Evolutionary conservation across 495 filamentous ascomycete genomes (phyloP), one percentile per base, ranked within the genome.

Genomic region (Mytilinidion resinicola): DNA sequence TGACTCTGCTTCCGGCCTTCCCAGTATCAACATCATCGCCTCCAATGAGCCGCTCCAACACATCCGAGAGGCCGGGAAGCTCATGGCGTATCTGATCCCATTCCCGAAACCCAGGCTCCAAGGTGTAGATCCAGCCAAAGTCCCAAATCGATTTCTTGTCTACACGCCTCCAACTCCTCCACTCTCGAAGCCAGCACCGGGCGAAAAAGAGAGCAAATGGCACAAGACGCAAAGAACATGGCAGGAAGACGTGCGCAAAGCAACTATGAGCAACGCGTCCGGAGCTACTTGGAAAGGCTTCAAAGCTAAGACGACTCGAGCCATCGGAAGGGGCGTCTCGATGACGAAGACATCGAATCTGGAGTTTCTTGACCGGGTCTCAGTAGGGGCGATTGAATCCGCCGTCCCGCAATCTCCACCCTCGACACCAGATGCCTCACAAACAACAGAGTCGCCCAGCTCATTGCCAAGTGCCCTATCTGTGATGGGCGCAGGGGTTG

Each of bases 201-300:
- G 73, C 42, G 69, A 72, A 37, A 74, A 73, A 50, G 73, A 75
- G 59, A 55, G 47, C n/a, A 64, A 69, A 17, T 49, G 72, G 33
- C 73, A 74, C 36, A 74, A 74, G 53, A 59, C 69, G 14, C 71
- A 73, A 57, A 64, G 73, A 8, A 69, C 69, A 61, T 75, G 73
- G 73, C 69, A 75, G 48, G 70, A 69, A 19, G 73, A 74, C 52
- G 72, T 75, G 4, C 71, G 72, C 9, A 63, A 62, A 44, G 73
- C 73, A 5, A 73, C 72, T 42, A 69, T 69, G 11, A 65, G 55
- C 52, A 66, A 69, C 7, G 65, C 69, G 9, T 69, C 71, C 39
- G 65, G 56, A 14, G 62, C 63, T 25, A 70, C 65, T 20, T 75
- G 70, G 73, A 71, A 73, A 46, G 73, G 73, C 25, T 59, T 73